These are phyloP conservation scores for Debaryomyces maramus DNA, from an alignment of 805 yeast genomes.

Conservation along the genomic window DNA sequence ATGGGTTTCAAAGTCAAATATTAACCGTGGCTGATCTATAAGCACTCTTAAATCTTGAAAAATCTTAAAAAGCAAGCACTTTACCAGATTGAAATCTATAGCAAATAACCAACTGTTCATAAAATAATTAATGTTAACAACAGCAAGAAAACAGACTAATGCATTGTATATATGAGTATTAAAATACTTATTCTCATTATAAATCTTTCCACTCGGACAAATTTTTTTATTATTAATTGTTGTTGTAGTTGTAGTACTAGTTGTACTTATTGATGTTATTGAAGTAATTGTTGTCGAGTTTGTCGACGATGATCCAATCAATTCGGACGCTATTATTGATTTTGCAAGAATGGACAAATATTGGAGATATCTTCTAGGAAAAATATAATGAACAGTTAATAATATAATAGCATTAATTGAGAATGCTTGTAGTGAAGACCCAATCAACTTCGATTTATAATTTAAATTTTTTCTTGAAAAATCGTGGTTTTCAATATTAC, in stretches of 20 bases:
- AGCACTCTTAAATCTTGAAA: neutral
- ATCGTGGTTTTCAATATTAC: neutral
- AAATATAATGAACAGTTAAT: slow-evolving; percentile 20
- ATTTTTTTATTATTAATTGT: slow-evolving; percentile 6
- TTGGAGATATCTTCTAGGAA: slow-evolving; percentile 17
- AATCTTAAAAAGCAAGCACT: neutral
- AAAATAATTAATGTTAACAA: slow-evolving; percentile 20
- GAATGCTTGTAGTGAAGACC: slow-evolving; percentile 21
- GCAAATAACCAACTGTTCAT: slow-evolving; percentile 4
- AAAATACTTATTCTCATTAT: slow-evolving; percentile 13
- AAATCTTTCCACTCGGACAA: slow-evolving; percentile 9
- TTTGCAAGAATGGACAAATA: slow-evolving; percentile 30
- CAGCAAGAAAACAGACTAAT: slow-evolving; percentile 20
- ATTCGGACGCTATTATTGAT: slow-evolving; percentile 29
- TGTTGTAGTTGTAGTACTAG: slow-evolving; percentile 10
- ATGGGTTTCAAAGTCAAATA: neutral
- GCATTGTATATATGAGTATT: slow-evolving; percentile 18
- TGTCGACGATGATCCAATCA: slow-evolving; percentile 27
- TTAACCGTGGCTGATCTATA: neutral
- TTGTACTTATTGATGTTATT: slow-evolving; percentile 11
- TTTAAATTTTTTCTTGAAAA: neutral
- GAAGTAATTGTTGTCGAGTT: slow-evolving; percentile 21
- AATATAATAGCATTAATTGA: slow-evolving; percentile 25
- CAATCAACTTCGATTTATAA: slow-evolving; percentile 9
- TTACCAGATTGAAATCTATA: neutral